Evolutionary conservation across 2,329 filamentous ascomycete genomes (phyloP).

Genomic region (Scedosporium dehoogii): DNA sequence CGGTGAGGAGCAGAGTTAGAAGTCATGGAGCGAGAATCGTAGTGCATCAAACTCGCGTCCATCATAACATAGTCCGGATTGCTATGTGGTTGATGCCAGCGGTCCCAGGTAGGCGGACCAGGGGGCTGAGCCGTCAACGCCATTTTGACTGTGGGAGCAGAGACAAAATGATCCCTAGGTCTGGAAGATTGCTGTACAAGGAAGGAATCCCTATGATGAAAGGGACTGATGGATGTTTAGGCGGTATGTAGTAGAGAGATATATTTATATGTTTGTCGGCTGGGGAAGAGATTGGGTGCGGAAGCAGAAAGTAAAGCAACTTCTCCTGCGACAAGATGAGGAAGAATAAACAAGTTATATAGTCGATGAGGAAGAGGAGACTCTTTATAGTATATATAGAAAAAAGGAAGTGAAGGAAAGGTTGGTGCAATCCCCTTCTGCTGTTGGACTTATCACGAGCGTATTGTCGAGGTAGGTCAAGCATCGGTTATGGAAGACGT

Average conservation of each 20-base stretch:
- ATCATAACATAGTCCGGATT: slow-evolving; percentile 35
- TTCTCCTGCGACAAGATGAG: background rate
- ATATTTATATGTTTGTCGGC: background rate
- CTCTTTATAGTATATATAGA: background rate
- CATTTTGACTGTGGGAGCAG: slow-evolving; percentile 21
- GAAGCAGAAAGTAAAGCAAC: background rate
- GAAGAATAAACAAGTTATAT: slow-evolving; percentile 7
- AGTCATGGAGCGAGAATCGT: slow-evolving; percentile 32
- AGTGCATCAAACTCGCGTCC: slow-evolving; percentile 37
- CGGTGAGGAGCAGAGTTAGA: slow-evolving; percentile 29
- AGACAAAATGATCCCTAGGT: background rate
- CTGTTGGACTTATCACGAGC: background rate
- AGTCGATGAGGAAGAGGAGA: background rate
- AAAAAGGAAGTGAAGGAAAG: background rate
- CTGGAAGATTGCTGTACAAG: background rate
- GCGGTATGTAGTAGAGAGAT: background rate
- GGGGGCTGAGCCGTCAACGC: slow-evolving; percentile 36
- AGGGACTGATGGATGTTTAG: background rate
- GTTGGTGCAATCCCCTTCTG: background rate
- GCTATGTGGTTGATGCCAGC: slow-evolving; percentile 39
- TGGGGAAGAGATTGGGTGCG: background rate
- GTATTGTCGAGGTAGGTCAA: background rate
- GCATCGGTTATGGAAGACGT: background rate
- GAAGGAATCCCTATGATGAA: background rate
- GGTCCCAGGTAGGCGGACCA: slow-evolving; percentile 40